Percentiles rank a stretch among this genome's conserved stretches.
Evolutionary conservation across 306 rosid genomes (phyloP).

Genomic region (Pueraria montana): DNA sequence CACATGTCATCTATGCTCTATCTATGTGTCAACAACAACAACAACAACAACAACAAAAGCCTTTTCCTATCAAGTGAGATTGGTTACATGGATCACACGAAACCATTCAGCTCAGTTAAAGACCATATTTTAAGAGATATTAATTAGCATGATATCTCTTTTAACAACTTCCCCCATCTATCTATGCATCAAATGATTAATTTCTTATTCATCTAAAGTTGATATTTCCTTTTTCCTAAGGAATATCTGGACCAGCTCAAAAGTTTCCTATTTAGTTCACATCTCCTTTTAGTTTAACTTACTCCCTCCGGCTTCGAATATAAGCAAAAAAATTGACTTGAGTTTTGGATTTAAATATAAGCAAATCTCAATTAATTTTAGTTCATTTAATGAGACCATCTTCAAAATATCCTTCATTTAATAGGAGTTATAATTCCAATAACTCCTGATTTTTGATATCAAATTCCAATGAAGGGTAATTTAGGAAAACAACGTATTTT

Average conservation of each 20-base stretch:
- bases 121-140: background rate
- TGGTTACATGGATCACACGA: background rate
- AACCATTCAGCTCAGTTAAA: too few species aligned
- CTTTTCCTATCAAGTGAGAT: background rate
- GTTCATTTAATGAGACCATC: too few species aligned
- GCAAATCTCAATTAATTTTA: too few species aligned
- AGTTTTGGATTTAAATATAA: too few species aligned
- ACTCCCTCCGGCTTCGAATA: too few species aligned
- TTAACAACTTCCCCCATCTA: background rate
- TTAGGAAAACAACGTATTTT: too few species aligned
- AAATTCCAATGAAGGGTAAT: too few species aligned
- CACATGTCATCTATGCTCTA: background rate
- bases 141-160: background rate
- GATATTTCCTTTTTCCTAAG: constrained; percentile 11
- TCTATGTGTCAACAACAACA: background rate
- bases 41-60: background rate
- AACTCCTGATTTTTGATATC: too few species aligned
- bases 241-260: background rate
- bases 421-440: too few species aligned
- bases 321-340: too few species aligned
- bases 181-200: background rate
- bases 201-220: background rate
- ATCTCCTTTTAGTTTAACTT: constrained; percentile 5
- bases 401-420: too few species aligned
- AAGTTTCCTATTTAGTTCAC: background rate